Evolutionary conservation across 2,329 filamentous ascomycete species (phyloP).

Genomic region (Capronia epimyces): DNA sequence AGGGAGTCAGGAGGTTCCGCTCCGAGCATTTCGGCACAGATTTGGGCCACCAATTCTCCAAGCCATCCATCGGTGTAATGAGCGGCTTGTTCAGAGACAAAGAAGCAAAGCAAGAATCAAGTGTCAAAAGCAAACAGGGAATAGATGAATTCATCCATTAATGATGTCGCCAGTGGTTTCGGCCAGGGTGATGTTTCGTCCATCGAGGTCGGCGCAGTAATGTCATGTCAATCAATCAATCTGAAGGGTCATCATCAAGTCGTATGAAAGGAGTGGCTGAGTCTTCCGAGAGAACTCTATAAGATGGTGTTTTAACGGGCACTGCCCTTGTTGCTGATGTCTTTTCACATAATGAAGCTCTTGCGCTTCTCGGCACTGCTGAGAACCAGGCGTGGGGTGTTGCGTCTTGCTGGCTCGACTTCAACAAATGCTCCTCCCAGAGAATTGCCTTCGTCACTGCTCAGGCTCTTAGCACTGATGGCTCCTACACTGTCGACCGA

Average conservation of each 20-base stretch:
- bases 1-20: no score
- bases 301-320: conserved; percentile 9
- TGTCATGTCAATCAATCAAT: conserved; percentile 22
- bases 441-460: conserved; percentile 55
- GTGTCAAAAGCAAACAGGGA: conserved; percentile 1
- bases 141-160: conserved; percentile 14
- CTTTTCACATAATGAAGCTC: conserved; percentile 42
- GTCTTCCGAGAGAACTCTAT: conserved; percentile 26
- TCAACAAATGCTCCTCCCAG: conserved; percentile 54
- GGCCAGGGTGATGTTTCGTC: conserved; percentile 13
- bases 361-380: conserved; percentile 89
- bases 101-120: not conserved
- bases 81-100: not conserved
- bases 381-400: conserved; percentile 78
- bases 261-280: conserved; percentile 27
- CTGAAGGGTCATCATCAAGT: conserved; percentile 21
- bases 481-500: conserved; percentile 44
- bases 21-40: not conserved
- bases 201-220: conserved; percentile 3
- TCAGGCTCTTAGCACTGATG: conserved; percentile 59
- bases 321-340: conserved; percentile 13
- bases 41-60: no score
- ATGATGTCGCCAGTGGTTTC: conserved; percentile 9
- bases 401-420: conserved; percentile 60
- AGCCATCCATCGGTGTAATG: not conserved